These are phyloP conservation scores for Trichopus zeylanicus DNA, from an alignment of 116 monocot genomes.

Conservation along the genomic window DNA sequence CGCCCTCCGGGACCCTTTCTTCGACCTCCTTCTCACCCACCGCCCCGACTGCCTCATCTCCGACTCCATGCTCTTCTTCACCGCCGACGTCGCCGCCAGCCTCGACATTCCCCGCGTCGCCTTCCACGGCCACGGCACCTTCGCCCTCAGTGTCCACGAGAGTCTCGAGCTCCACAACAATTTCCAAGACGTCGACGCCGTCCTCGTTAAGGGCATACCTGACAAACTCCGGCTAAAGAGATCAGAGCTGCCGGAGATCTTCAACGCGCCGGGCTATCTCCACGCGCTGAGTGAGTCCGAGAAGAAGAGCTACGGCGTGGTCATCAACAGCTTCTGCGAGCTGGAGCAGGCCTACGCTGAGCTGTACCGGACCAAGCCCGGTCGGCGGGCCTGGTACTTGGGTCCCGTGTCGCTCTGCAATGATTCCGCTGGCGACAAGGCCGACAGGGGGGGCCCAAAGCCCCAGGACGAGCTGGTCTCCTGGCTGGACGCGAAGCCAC, in stretches of 20 bases:
- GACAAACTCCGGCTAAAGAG: conserved; percentile 6
- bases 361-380: neutral
- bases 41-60: conserved; percentile 9
- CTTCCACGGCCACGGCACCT: no score
- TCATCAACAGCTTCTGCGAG: conserved; percentile 44
- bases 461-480: neutral
- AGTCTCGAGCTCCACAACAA: neutral
- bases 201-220: conserved; percentile 20
- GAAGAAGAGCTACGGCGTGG: conserved; percentile 14
- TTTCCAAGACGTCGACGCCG: neutral
- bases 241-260: neutral
- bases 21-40: neutral
- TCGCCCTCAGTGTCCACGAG: conserved; percentile 5
- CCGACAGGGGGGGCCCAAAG: neutral
- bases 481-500: conserved; percentile 12
- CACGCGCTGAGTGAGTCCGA: conserved; percentile 3
- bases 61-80: conserved; percentile 13
- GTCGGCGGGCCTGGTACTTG: conserved; percentile 9
- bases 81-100: conserved; percentile 2
- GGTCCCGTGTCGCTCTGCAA: conserved; percentile 4
- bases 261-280: neutral
- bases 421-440: neutral
- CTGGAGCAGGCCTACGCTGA: conserved; percentile 16
- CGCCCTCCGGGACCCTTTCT: conserved; percentile 1
- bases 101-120: no score